A percentile compares a stretch with the other conserved stretches of the same genome.
phyloP scores from a whole-genome alignment of 202 grass and related monocot genomes.

The Elaeis oleifera region DNA sequence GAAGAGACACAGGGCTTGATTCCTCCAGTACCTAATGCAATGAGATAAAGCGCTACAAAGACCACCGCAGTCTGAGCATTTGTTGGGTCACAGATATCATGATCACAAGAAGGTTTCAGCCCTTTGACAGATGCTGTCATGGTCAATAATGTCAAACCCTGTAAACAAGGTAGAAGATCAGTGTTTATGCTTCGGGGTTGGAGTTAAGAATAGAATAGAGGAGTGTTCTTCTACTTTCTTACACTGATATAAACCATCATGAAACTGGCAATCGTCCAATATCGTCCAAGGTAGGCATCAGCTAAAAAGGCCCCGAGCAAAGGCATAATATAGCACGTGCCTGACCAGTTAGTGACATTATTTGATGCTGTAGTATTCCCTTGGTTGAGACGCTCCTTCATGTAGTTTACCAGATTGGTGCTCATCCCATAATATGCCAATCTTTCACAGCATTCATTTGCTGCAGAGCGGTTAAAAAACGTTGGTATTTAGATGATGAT shows the following conservation, averaged over 20 bases:
- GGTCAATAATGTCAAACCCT: conserved; percentile 63
- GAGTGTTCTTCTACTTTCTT: conserved; percentile 7
- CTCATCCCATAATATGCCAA: conserved; percentile 88
- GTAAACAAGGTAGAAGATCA: neutral
- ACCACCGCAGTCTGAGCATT: conserved; percentile 32
- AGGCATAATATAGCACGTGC: conserved; percentile 83
- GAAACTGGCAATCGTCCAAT: conserved; percentile 70
- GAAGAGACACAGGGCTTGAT: conserved; percentile 90
- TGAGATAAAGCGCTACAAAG: conserved; percentile 64
- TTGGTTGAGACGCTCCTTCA: conserved; percentile 51
- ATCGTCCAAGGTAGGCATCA: conserved; percentile 71
- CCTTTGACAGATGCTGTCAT: conserved; percentile 53
- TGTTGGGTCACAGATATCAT: conserved; percentile 41
- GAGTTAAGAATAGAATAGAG: neutral
- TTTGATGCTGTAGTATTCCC: conserved; percentile 42
- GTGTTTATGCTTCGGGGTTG: neutral
- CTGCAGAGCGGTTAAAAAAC: conserved; percentile 14
- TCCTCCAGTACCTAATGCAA: conserved; percentile 79
- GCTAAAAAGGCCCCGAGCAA: conserved; percentile 73
- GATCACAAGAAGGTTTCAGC: conserved; percentile 35
- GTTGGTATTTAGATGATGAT: too few species aligned
- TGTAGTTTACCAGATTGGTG: conserved; percentile 82
- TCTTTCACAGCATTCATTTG: conserved; percentile 85
- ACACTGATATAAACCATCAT: conserved; percentile 78
- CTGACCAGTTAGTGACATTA: conserved; percentile 71